Conservation (phyloP, 257 asterid species). For the Solanum etuberosum region DNA sequence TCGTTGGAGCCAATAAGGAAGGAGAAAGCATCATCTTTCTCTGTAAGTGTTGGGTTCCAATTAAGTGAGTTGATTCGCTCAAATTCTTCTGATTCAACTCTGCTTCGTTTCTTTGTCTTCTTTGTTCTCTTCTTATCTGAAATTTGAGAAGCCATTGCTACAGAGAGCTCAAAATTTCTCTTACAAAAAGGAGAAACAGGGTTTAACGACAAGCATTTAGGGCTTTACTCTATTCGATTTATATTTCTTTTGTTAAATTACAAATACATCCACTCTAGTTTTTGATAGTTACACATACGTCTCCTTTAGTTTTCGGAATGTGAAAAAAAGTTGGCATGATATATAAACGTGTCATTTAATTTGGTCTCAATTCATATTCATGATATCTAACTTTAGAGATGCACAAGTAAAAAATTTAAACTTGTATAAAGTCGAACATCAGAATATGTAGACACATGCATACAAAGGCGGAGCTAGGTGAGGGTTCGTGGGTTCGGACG, state of each 20-base stretch:
- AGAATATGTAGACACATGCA: too few relatives aligned
- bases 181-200: not conserved
- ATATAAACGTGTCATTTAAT: not conserved
- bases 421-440: too few relatives aligned
- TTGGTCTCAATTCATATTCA: accelerated
- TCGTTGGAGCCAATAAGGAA: constrained; percentile 44
- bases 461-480: too few relatives aligned
- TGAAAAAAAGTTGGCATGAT: too few relatives aligned
- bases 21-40: constrained; percentile 35
- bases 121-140: constrained; percentile 16
- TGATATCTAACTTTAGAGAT: accelerated
- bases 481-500: too few relatives aligned
- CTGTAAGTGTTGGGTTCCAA: constrained; percentile 57
- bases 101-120: constrained; percentile 43
- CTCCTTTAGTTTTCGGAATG: not conserved
- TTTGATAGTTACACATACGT: not conserved
- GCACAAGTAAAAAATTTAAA: accelerated
- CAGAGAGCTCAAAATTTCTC: not conserved
- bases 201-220: constrained; percentile 8
- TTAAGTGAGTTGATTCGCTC: constrained; percentile 50
- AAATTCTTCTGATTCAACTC: constrained; percentile 29
- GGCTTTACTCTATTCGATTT: not conserved
- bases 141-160: constrained; percentile 37
- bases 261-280: not conserved
- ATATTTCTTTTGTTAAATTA: not conserved